These are phyloP conservation scores for Chytridiales sp. DNA, from an alignment of 371 early-diverging fungal species.

Conservation along the genomic window DNA sequence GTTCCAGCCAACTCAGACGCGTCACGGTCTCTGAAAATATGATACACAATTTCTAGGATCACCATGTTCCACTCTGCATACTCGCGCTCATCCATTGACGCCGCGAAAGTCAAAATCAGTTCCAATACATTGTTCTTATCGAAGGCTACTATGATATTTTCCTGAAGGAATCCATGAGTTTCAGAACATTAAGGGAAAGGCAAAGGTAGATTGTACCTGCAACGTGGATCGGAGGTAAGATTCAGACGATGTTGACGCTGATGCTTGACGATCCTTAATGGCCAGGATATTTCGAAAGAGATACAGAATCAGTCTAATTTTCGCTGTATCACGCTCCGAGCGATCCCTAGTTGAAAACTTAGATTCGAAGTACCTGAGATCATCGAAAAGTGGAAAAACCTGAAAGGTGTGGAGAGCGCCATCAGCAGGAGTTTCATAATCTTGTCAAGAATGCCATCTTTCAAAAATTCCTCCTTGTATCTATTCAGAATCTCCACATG, in stretches of 20 bases:
- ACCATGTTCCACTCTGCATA: conserved; percentile 64
- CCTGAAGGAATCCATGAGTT: conserved; percentile 47
- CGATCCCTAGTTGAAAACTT: conserved; percentile 45
- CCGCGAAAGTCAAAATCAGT: conserved; percentile 61
- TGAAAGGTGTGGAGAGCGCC: conserved; percentile 15
- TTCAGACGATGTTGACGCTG: conserved; percentile 50
- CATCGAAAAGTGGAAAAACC: conserved; percentile 5
- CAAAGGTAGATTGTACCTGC: conserved; percentile 52
- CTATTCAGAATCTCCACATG: conserved; percentile 56
- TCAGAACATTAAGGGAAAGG: neutral
- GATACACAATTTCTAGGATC: conserved; percentile 62
- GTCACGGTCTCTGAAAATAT: conserved; percentile 51
- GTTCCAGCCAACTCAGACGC: neutral
- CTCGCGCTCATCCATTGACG: conserved; percentile 53
- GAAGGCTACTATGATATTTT: conserved; percentile 53
- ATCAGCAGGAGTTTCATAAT: conserved; percentile 51
- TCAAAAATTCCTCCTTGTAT: conserved; percentile 71
- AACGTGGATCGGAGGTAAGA: conserved; percentile 51
- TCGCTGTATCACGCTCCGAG: conserved; percentile 63
- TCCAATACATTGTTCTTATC: conserved; percentile 56
- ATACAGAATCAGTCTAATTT: conserved; percentile 72
- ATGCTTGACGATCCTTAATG: conserved; percentile 67
- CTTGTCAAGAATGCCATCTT: conserved; percentile 52
- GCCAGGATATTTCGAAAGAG: conserved; percentile 80
- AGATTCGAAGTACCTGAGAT: neutral